Conservation (phyloP, 2,329 filamentous ascomycete species). For the Davidsoniella neocaledoniae region DNA sequence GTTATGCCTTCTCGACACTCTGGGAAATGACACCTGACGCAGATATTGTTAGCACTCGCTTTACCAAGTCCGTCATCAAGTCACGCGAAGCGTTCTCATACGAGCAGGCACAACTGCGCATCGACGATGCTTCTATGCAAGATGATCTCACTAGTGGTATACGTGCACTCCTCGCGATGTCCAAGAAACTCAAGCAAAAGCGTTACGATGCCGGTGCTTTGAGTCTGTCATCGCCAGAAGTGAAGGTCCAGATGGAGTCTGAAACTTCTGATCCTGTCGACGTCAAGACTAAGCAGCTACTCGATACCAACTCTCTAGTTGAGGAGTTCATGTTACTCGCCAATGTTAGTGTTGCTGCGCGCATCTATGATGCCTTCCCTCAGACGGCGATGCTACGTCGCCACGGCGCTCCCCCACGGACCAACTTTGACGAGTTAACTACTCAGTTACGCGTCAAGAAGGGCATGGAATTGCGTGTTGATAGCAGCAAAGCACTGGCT, state of each 20-base stretch:
- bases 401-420: conserved; percentile 80
- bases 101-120: conserved; percentile 83
- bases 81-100: conserved; percentile 96
- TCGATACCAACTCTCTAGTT: conserved; percentile 93
- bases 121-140: conserved; percentile 74
- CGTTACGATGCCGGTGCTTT: conserved; percentile 91
- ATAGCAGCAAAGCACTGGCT: conserved; percentile 83
- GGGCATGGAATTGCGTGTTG: conserved; percentile 60
- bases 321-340: conserved; percentile 99
- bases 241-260: conserved; percentile 72
- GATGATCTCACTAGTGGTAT: conserved; percentile 86
- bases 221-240: conserved; percentile 93
- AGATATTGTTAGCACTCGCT: conserved; percentile 68
- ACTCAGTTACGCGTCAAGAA: conserved; percentile 83
- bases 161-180: conserved; percentile 70
- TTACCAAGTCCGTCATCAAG: conserved; percentile 95
- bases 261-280: conserved; percentile 94
- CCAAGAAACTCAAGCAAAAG: conserved; percentile 85
- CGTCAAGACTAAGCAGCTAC: conserved; percentile 83
- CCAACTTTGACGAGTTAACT: conserved; percentile 87
- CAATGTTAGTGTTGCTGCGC: conserved; percentile 83
- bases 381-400: conserved; percentile 89
- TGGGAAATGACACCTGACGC: conserved; percentile 82
- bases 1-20: conserved; percentile 67
- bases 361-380: conserved; percentile 81